These are phyloP conservation scores for Thoreauomyces humboldtii DNA, from an alignment of 192 early-diverging fungal genomes.

Conservation along the genomic window DNA sequence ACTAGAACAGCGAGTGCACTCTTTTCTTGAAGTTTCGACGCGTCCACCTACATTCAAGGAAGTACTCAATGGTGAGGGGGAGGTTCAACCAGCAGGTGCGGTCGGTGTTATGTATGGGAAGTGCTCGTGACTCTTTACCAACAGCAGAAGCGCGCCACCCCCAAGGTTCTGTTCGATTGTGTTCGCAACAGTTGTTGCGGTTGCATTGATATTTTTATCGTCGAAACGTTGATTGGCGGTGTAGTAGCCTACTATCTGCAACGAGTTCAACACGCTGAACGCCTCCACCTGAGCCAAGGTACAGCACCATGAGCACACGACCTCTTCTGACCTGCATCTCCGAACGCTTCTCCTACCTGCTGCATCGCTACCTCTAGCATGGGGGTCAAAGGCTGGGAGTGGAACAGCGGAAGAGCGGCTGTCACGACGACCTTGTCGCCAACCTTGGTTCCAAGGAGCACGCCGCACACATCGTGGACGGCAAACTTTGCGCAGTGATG, in stretches of 20 bases:
- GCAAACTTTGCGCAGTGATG: conserved; percentile 86
- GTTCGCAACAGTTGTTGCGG: conserved; percentile 50
- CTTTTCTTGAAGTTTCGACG: not conserved
- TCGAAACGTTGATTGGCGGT: conserved; percentile 51
- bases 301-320: not conserved
- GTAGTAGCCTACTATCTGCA: conserved; percentile 64
- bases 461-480: conserved; percentile 69
- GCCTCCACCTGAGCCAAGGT: conserved; percentile 50
- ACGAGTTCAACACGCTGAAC: conserved; percentile 47
- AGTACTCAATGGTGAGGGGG: not conserved
- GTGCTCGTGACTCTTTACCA: conserved; percentile 48
- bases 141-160: conserved; percentile 48
- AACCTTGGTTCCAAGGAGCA: conserved; percentile 58
- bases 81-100: conserved; percentile 8
- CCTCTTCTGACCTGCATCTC: not conserved
- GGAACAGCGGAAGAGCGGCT: conserved; percentile 81
- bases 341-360: conserved; percentile 49
- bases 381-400: conserved; percentile 78
- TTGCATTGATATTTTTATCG: conserved; percentile 43
- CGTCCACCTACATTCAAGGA: not conserved
- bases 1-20: conserved; percentile 10
- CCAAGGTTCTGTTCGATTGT: conserved; percentile 44
- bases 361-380: conserved; percentile 84
- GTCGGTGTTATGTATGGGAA: conserved; percentile 7
- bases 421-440: conserved; percentile 35